Base-by-base conservation (phyloP, 75 land plant genomes). In the Picea sitchensis region DNA sequence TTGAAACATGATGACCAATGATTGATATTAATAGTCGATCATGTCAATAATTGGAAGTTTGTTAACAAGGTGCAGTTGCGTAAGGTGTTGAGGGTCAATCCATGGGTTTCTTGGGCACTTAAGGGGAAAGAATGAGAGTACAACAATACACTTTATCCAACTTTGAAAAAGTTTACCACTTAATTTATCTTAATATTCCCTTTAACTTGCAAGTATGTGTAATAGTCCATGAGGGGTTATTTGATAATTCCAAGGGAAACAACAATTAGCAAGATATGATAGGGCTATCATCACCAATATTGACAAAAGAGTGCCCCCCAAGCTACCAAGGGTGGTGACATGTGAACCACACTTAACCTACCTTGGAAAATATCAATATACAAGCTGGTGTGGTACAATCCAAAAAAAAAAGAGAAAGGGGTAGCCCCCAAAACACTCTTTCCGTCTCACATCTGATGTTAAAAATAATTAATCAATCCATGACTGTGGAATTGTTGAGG, bases 331-430 rank as follows among this genome's bases (percentile, higher is more conserved):
- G 54, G 54, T 47, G 54, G 64, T n/a, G 64, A 61, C 64, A 61
- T 61, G 64, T 61, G 64, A 61, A 61, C 64, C 20, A 61, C 64
- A 61, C 64, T 61, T n/a, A 61, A 61, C 64, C 64, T 18, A 61
- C 20, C 64, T 61, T 47, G 1, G 54, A 47, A 47, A 47, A 47
- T 47, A 47, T 47, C 54, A 47, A 47, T 7, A 47, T 47, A 47
- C 9, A 47, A 47, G 54, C 54, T 47, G 41, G 3, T 38, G 54
- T 38, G 54, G 64, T n/a, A 61, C 64, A 18, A 61, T n/a, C 64
- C 21, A 20, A 61, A 4, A 61, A 61, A 20, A 61, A 18, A 61
- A 47, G 54, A 47, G 54, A 47, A 47, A 0, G 54, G 54, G 54
- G 54, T 61, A 61, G 21, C 64, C 64, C 21, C 64, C 64, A 61